Evolutionary conservation across 768 basidiomycete genomes (phyloP), one percentile per base, ranked within the genome.

Genomic region (Auriscalpium microsporum): DNA sequence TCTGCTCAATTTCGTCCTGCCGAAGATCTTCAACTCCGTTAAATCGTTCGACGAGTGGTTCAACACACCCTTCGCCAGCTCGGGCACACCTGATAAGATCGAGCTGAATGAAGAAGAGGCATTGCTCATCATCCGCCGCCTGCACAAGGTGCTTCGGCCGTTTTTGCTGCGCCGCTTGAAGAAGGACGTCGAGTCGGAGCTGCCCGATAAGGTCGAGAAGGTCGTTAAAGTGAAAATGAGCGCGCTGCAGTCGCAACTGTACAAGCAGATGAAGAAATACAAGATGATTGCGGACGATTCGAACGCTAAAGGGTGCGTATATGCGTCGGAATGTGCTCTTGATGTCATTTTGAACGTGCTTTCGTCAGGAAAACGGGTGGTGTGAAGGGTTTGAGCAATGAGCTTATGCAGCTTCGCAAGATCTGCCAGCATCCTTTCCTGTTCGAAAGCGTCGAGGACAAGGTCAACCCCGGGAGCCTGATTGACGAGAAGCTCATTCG

Each of bases 11-110:
- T 97, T 97, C 67, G 93, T 88, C 36, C 78, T 93, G 6, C 92
- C 92, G 13, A 93, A 90, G 72, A 84, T 98, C 67, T 98, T 99
- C 79, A 98, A 97, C 74, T 98, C 95, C 0, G 94, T 96, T 58
- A 95, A 97, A 69, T 95, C 94, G 19, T 98, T 99, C 68, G 96
- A 98, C 64, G 96, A 98, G 67, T 99, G 96, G 96, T 99, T 98
- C 79, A 98, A 97, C 74, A 96, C 95, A 1, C 96, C 96, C 0
- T 99, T 99, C 62, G 95, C 96, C 57, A 97, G 92, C 71, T 92
- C 94, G n/a, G 95, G 95, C 34, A 90, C 90, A 0, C 87, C 89
- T 9, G 96, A 99, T 73, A 96, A 95, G 81, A 95, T 98, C 67
- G 94, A 96, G 76, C 71, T 98, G 75, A 96, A 95, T 73, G 96